These are phyloP conservation scores for Fusarium neocosmosporiellum DNA, from an alignment of 2,329 filamentous ascomycete species.

Conservation along the genomic window DNA sequence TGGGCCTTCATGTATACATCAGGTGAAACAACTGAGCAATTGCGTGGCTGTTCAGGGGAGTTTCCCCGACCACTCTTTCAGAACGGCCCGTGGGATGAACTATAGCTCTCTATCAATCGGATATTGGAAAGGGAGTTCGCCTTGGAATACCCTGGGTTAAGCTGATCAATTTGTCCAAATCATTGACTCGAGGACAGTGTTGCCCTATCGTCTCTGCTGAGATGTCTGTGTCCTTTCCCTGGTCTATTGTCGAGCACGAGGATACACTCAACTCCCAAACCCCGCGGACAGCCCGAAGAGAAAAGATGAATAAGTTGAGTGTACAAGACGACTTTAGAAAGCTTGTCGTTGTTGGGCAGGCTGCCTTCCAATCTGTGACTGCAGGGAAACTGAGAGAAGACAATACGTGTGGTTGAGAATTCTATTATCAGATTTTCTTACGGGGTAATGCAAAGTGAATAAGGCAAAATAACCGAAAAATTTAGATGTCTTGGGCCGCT, in stretches of 20 bases:
- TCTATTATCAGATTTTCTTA: background rate
- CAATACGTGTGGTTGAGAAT: background rate
- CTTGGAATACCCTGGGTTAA: too few relatives aligned
- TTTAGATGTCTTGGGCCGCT: background rate
- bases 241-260: background rate
- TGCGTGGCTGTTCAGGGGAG: background rate
- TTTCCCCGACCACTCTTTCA: background rate
- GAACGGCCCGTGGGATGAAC: background rate
- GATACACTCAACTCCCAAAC: background rate
- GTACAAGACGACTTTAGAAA: background rate
- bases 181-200: background rate
- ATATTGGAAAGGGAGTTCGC: background rate
- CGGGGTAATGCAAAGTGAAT: background rate
- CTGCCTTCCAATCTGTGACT: background rate
- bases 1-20: background rate
- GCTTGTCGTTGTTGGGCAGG: background rate
- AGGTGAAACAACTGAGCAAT: background rate
- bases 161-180: background rate
- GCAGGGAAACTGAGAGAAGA: background rate
- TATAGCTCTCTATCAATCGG: background rate
- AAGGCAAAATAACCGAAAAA: background rate
- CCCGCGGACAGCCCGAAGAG: background rate
- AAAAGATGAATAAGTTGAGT: background rate
- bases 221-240: background rate
- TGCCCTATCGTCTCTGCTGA: background rate